These are phyloP conservation scores for Fennellomyces sp. DNA, from an alignment of 371 early-diverging fungal genomes.

Conservation along the genomic window DNA sequence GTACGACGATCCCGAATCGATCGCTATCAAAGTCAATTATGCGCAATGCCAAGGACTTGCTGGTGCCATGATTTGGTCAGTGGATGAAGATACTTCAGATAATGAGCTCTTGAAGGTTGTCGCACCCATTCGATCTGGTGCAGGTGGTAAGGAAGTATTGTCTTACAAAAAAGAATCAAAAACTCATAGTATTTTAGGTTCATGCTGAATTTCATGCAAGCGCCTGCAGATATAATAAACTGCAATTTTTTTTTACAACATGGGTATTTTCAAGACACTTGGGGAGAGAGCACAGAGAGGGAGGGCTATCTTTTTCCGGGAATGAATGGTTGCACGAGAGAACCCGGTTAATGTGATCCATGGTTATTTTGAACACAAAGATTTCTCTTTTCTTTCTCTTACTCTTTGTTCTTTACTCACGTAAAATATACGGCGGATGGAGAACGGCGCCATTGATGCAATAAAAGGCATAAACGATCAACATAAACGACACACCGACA, in stretches of 20 bases:
- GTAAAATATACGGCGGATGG: background rate
- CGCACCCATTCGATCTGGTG: conserved; percentile 15
- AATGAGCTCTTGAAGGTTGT: conserved; percentile 30
- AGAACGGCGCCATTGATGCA: background rate
- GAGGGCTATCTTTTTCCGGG: background rate
- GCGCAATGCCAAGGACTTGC: conserved; percentile 38
- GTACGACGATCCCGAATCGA: conserved; percentile 61
- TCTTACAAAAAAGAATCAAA: too few species aligned
- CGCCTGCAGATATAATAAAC: background rate
- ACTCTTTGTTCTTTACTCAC: background rate
- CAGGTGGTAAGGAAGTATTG: background rate
- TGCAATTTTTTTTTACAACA: background rate
- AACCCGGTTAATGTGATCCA: background rate
- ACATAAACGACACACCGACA: background rate
- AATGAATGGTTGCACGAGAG: background rate
- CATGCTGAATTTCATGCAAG: background rate
- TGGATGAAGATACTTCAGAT: conserved; percentile 31
- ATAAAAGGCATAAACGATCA: background rate
- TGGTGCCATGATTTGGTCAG: conserved; percentile 61
- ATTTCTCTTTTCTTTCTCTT: background rate
- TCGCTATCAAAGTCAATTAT: conserved; percentile 50
- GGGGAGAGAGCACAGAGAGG: background rate
- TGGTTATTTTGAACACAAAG: background rate
- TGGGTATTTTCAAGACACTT: background rate
- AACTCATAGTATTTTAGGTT: background rate